Base-by-base conservation (phyloP, 805 yeast species). In the Candida yuanshanica region DNA sequence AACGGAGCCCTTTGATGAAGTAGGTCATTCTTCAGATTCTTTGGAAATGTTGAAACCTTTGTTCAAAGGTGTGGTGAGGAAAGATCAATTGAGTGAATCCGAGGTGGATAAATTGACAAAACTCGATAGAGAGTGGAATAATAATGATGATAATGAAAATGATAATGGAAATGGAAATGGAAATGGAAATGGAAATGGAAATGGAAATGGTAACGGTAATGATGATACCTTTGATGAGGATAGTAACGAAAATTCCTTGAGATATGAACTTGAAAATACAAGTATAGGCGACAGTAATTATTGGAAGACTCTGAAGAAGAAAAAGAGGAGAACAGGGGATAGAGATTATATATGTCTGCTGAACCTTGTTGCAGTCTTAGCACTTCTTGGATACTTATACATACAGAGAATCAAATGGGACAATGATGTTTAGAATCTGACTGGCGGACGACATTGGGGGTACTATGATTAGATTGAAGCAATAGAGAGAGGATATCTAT, bases 21-120 rank as follows among this genome's bases (percentile, higher is more conserved):
- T 93, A 58, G 99, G 99, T 18, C 99, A 93, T 67, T 87, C 97
- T 17, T 96, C 88, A 48, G 96, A 90, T 51, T 98, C 98, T 20
- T 77, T 81, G 46, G 89, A 82, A 52, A 74, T 84, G 57, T 69
- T 93, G 54, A 70, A 67, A 31, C 79, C 77, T 18, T 67, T 88
- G 50, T 70, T 75, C 53, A 74, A 91, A 42, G 99, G 99, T 43
- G 79, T 75, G 41, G 73, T 91, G 35, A 87, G 87, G 18, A 46
- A 45, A 7, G 49, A 40, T 26, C 24, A 35, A 13, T n/a, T 37
- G 31, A 18, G 11, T 5, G 17, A 12, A 13, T 12, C 21, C 7
- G 8, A 35, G 18, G 17, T 18, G 18, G 21, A 20, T 4, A n/a
- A 35, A 9, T 27, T 27, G 18, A 27, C 17, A 27, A 27, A n/a